These are phyloP conservation scores for Aspergillus sojae DNA, from an alignment of 2,329 filamentous ascomycete genomes.

Conservation along the genomic window DNA sequence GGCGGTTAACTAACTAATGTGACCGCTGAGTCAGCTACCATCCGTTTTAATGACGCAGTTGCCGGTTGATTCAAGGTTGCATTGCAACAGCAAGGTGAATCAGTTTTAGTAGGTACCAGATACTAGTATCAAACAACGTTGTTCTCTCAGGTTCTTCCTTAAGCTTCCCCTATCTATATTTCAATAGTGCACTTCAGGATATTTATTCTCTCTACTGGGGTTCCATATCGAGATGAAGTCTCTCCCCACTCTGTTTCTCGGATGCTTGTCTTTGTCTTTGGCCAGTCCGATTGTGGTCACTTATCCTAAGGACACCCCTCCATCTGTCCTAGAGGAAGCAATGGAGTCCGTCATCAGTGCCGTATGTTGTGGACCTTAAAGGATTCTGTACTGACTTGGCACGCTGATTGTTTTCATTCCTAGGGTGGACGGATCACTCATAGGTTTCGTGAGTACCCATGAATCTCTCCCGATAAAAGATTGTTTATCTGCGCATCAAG, in stretches of 20 bases:
- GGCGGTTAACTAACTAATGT: not conserved
- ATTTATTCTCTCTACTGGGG: not conserved
- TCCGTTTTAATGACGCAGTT: not conserved
- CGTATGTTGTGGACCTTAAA: conserved; percentile 44
- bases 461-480: not conserved
- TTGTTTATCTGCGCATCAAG: not conserved
- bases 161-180: not conserved
- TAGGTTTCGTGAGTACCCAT: conserved; percentile 67
- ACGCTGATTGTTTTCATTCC: not conserved
- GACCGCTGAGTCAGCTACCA: not conserved
- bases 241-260: conserved; percentile 59
- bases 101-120: not conserved
- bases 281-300: conserved; percentile 78
- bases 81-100: not conserved
- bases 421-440: conserved; percentile 76
- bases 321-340: conserved; percentile 68
- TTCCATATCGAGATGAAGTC: conserved; percentile 61
- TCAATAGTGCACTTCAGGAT: not conserved
- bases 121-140: not conserved
- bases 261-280: conserved; percentile 63
- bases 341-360: conserved; percentile 70
- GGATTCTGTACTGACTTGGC: not conserved
- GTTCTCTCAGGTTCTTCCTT: not conserved
- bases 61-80: not conserved
- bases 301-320: conserved; percentile 71